These are phyloP conservation scores for Microbotryum lychnidis-dioicae DNA, from an alignment of 1,284 basidiomycete species.

Conservation along the genomic window DNA sequence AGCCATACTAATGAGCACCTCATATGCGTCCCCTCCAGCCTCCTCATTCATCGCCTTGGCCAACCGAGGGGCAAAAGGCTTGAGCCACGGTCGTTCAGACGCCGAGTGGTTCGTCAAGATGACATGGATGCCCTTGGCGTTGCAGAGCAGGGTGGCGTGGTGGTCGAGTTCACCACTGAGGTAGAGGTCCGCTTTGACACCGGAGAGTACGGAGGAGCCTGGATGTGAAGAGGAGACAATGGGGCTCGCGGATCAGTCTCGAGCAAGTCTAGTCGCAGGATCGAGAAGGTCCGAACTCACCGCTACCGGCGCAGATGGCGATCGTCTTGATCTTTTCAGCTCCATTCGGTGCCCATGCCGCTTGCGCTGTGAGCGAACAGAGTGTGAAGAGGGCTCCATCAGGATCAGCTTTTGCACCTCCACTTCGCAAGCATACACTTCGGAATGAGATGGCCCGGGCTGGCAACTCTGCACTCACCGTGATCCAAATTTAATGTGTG, in stretches of 20 bases:
- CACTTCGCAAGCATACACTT: neutral
- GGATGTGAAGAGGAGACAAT: neutral
- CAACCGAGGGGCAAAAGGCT: slow-evolving; percentile 22
- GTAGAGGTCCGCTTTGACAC: slow-evolving; percentile 25
- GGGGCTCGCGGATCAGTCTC: too few species aligned
- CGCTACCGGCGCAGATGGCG: slow-evolving; percentile 28
- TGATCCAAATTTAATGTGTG: slow-evolving; percentile 10
- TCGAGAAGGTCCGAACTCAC: neutral
- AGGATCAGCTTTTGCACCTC: neutral
- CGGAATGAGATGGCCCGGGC: neutral
- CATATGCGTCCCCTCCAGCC: slow-evolving; percentile 2
- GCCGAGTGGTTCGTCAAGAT: slow-evolving; percentile 29
- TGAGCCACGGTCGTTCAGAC: slow-evolving; percentile 30
- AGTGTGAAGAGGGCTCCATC: neutral
- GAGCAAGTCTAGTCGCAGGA: neutral
- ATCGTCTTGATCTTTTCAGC: slow-evolving; percentile 10
- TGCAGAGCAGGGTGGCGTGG: slow-evolving; percentile 25
- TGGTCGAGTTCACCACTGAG: slow-evolving; percentile 28
- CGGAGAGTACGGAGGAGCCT: slow-evolving; percentile 21
- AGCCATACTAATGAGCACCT: slow-evolving; percentile 16
- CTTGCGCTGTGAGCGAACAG: slow-evolving; percentile 18
- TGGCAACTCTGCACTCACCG: slow-evolving; percentile 5
- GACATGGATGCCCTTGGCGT: slow-evolving; percentile 25
- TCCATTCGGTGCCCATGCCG: slow-evolving; percentile 17
- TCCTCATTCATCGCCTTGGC: slow-evolving; percentile 13